Conservation (phyloP, 345 rosid genomes). For the Fremontodendron californicum region DNA sequence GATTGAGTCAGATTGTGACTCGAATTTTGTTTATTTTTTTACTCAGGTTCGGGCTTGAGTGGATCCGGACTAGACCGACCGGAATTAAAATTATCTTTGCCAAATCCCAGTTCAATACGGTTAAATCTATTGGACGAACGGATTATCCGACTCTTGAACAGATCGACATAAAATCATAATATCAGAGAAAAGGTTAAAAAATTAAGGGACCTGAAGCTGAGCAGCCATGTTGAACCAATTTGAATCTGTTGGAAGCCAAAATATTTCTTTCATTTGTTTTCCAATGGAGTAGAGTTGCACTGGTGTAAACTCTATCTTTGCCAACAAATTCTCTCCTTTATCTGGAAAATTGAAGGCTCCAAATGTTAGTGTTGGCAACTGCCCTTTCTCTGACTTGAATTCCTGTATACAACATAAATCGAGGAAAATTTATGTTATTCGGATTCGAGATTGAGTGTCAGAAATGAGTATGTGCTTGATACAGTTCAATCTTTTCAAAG, state of each 20-base stretch:
- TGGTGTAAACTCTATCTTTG: conserved; percentile 26
- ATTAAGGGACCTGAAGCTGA: conserved; percentile 24
- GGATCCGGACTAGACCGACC: too few relatives aligned
- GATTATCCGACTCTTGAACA: too few relatives aligned
- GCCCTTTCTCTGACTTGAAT: conserved; percentile 23
- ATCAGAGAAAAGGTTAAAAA: too few relatives aligned
- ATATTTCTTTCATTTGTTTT: conserved; percentile 25
- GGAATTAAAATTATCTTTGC: too few relatives aligned
- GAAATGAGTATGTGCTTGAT: neutral
- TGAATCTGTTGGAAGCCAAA: conserved; percentile 34
- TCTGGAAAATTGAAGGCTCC: conserved; percentile 34
- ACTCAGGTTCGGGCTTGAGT: too few relatives aligned
- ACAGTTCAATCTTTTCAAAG: too few relatives aligned
- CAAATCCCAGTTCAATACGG: too few relatives aligned
- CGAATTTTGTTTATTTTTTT: too few relatives aligned
- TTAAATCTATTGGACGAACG: too few relatives aligned
- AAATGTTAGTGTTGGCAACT: conserved; percentile 24
- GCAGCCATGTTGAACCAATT: conserved; percentile 24
- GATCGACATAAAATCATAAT: too few relatives aligned
- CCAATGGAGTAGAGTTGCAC: conserved; percentile 21
- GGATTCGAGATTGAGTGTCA: too few relatives aligned
- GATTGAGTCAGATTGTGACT: too few relatives aligned
- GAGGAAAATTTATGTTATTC: neutral
- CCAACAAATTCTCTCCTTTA: conserved; percentile 31
- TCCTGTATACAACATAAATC: conserved; percentile 10